phyloP scores from a whole-genome alignment of 2,329 filamentous ascomycete species.

The Diaporthe destruens region DNA sequence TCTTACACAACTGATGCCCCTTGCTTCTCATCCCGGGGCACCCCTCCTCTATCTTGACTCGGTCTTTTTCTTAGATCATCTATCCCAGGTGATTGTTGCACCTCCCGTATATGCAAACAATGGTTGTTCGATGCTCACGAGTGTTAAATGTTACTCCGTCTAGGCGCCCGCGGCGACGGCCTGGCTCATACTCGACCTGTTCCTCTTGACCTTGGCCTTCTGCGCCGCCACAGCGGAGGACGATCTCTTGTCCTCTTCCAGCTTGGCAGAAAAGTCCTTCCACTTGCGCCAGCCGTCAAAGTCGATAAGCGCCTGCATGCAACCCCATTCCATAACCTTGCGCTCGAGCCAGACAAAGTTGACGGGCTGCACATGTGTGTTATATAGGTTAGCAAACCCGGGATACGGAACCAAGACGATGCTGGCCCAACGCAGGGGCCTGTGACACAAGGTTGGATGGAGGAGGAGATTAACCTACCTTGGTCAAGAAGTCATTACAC shows the following conservation, averaged over 20 bases:
- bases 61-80: neutral
- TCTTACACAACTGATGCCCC: neutral
- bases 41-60: neutral
- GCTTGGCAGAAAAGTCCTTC: constrained; percentile 81
- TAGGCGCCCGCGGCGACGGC: constrained; percentile 38
- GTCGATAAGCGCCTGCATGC: constrained; percentile 99
- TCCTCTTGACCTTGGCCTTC: constrained; percentile 42
- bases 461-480: constrained; percentile 68
- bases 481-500: constrained; percentile 98
- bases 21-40: neutral
- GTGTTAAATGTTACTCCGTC: neutral
- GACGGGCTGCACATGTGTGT: constrained; percentile 78
- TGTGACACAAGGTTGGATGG: neutral
- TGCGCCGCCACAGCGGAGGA: constrained; percentile 21
- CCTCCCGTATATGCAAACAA: neutral
- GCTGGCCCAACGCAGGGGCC: neutral
- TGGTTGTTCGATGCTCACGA: neutral
- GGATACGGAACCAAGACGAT: constrained; percentile 16
- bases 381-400: constrained; percentile 41
- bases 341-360: constrained; percentile 97
- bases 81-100: neutral
- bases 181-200: constrained; percentile 37
- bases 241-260: constrained; percentile 34
- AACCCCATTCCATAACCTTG: constrained; percentile 99
- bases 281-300: constrained; percentile 98